A percentile compares a stretch with the other conserved stretches of the same genome.
Conservation (phyloP, 2,329 filamentous ascomycete species). For the Colletotrichum karsti region DNA sequence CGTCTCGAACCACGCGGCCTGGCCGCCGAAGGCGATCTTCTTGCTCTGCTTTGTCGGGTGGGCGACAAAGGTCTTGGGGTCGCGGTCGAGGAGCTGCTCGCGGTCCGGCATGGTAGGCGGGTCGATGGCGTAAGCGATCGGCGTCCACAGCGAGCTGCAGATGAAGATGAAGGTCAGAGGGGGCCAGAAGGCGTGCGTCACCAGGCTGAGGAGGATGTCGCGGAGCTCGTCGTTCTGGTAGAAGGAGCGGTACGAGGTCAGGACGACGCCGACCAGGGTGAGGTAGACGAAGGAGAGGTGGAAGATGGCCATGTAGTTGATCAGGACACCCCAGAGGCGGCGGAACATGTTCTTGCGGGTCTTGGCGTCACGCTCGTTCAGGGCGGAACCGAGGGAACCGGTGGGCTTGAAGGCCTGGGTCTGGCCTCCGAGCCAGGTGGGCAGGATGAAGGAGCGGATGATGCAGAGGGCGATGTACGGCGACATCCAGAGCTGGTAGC, state of each 20-base stretch:
- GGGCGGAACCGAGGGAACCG: conserved; percentile 61
- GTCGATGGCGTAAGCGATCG: conserved; percentile 67
- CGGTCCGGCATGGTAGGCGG: conserved; percentile 67
- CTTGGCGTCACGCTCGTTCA: conserved; percentile 66
- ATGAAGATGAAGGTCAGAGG: conserved; percentile 66
- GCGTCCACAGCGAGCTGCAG: conserved; percentile 64
- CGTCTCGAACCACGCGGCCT: conserved; percentile 64
- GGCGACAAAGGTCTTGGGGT: conserved; percentile 62
- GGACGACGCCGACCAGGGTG: conserved; percentile 57
- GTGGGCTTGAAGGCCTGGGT: conserved; percentile 68
- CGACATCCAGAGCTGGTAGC: conserved; percentile 70
- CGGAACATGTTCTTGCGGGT: conserved; percentile 60
- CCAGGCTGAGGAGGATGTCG: conserved; percentile 57
- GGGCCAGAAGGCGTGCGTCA: conserved; percentile 71
- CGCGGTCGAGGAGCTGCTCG: conserved; percentile 63
- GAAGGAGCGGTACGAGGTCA: conserved; percentile 61
- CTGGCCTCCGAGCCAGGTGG: conserved; percentile 67
- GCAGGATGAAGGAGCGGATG: conserved; percentile 65
- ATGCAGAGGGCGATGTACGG: conserved; percentile 68
- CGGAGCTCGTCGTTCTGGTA: conserved; percentile 44
- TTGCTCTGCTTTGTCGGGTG: conserved; percentile 59
- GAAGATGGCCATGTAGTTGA: conserved; percentile 64
- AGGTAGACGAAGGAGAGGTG: conserved; percentile 64
- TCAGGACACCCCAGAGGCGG: conserved; percentile 61
- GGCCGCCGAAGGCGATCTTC: conserved; percentile 62